phyloP scores from a whole-genome alignment of 805 yeast genomes.

The Saccharomycopsis synnaedendra region DNA sequence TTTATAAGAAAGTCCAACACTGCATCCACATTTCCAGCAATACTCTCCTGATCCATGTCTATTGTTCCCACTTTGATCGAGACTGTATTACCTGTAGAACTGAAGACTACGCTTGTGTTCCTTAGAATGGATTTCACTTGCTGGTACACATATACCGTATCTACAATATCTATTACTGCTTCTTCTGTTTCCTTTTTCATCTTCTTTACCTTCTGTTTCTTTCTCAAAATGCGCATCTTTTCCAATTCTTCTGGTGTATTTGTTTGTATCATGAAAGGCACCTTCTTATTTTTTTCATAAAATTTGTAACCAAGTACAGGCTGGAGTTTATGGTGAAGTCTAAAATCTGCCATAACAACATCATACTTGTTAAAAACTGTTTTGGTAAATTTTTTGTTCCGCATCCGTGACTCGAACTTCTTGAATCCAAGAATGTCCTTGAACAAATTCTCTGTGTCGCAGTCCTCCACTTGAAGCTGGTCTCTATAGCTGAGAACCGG shows the following conservation, averaged over 20 bases:
- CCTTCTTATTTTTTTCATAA: conserved; percentile 50
- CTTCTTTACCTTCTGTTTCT: background rate
- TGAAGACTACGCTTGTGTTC: conserved; percentile 53
- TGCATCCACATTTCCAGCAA: conserved; percentile 42
- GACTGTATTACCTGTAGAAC: conserved; percentile 44
- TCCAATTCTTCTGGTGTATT: conserved; percentile 18
- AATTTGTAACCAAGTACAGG: conserved; percentile 47
- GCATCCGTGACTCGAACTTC: conserved; percentile 36
- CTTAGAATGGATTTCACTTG: conserved; percentile 57
- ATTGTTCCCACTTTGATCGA: conserved; percentile 49
- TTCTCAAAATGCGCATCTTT: background rate
- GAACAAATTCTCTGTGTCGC: conserved; percentile 51
- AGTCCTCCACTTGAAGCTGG: conserved; percentile 34
- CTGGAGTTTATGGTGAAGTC: conserved; percentile 53
- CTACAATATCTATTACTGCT: conserved; percentile 45
- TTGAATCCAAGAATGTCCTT: conserved; percentile 49
- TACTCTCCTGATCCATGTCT: conserved; percentile 29
- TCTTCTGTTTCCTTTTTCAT: background rate
- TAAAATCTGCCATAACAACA: conserved; percentile 54
- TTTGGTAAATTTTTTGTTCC: conserved; percentile 33
- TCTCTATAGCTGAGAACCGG: conserved; percentile 49
- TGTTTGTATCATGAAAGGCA: conserved; percentile 62
- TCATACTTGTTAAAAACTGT: conserved; percentile 52
- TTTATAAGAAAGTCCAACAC: conserved; percentile 38
- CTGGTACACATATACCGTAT: conserved; percentile 47